Percentiles rank a stretch among this genome's conserved stretches.
Evolutionary conservation across 2,329 filamentous ascomycete genomes (phyloP).

Genomic region (Colletotrichum sansevieriae): DNA sequence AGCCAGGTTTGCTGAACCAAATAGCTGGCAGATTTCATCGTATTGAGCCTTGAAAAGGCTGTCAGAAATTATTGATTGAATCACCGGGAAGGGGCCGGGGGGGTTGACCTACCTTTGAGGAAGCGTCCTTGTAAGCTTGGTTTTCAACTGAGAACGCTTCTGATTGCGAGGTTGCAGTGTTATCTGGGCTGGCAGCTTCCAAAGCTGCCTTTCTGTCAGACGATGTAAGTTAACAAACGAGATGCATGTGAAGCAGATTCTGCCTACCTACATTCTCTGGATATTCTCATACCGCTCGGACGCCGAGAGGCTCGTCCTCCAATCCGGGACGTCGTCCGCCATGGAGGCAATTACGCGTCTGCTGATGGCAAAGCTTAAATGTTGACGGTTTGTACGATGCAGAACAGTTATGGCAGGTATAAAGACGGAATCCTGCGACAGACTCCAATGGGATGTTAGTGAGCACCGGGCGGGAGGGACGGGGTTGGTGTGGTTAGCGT

Average conservation of each 20-base stretch:
- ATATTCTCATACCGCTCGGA: constrained; percentile 74
- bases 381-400: too few species aligned
- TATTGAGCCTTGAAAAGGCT: constrained; percentile 49
- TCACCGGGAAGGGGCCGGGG: too few species aligned
- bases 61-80: background rate
- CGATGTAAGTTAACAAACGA: background rate
- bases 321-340: constrained; percentile 50
- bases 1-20: constrained; percentile 39
- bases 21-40: constrained; percentile 55
- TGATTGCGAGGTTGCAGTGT: constrained; percentile 35
- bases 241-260: background rate
- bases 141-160: constrained; percentile 42
- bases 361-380: background rate
- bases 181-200: constrained; percentile 26
- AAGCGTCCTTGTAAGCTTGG: constrained; percentile 39
- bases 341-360: constrained; percentile 10
- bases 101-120: constrained; percentile 29
- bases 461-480: constrained; percentile 17
- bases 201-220: constrained; percentile 33
- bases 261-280: constrained; percentile 68
- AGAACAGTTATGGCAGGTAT: constrained; percentile 2
- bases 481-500: constrained; percentile 2
- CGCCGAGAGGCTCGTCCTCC: constrained; percentile 67
- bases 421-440: background rate
- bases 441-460: constrained; percentile 12